Conservation (phyloP, 2,329 filamentous ascomycete species). For the Talaromyces sp. region DNA sequence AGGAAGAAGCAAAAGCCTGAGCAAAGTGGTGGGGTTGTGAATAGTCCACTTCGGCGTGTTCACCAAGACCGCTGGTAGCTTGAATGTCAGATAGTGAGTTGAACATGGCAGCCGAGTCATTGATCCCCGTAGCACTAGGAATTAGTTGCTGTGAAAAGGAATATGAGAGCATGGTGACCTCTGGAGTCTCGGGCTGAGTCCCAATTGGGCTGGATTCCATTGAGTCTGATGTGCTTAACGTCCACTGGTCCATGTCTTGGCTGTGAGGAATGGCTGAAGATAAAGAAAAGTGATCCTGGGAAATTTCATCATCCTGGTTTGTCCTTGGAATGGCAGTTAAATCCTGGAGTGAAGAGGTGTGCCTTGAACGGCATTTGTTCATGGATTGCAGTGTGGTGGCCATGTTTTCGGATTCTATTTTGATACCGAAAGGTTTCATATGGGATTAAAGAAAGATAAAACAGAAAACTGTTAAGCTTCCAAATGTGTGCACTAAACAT, state of each 20-base stretch:
- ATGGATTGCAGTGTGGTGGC: slow-evolving; percentile 31
- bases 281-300: slow-evolving; percentile 39
- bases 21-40: slow-evolving; percentile 33
- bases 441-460: background rate
- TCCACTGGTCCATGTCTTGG: slow-evolving; percentile 37
- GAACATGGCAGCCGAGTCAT: slow-evolving; percentile 34
- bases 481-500: slow-evolving; percentile 26
- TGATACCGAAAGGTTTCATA: slow-evolving; percentile 36
- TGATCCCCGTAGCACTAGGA: slow-evolving; percentile 32
- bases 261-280: slow-evolving; percentile 35
- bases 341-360: slow-evolving; percentile 32
- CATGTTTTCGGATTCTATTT: slow-evolving; percentile 34
- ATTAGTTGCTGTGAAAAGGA: slow-evolving; percentile 39
- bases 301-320: slow-evolving; percentile 41
- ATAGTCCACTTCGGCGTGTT: slow-evolving; percentile 35
- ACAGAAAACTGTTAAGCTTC: slow-evolving; percentile 11
- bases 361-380: slow-evolving; percentile 33
- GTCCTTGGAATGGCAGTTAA: slow-evolving; percentile 36
- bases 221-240: slow-evolving; percentile 35
- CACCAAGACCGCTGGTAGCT: slow-evolving; percentile 33
- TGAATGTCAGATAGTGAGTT: slow-evolving; percentile 35
- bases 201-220: slow-evolving; percentile 34
- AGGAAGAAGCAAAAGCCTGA: slow-evolving; percentile 29
- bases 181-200: slow-evolving; percentile 35
- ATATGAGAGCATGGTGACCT: slow-evolving; percentile 41